Evolutionary conservation across 192 early-diverging fungal genomes (phyloP), one percentile per base, ranked within the genome.

Genomic region (Backusella sp.): DNA sequence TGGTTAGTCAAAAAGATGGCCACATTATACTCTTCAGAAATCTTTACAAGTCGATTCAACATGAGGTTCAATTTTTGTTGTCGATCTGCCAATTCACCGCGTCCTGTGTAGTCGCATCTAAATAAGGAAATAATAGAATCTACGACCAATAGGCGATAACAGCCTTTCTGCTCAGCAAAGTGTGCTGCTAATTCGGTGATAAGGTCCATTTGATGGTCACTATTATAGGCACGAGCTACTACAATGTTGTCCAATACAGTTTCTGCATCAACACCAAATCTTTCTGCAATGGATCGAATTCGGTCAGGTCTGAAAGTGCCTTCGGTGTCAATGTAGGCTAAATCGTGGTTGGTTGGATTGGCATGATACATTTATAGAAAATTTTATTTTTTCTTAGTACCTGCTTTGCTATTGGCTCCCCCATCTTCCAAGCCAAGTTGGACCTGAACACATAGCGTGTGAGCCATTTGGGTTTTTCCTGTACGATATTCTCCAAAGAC

Each of bases 401-500:
- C 53, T 79, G 89, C 90, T 83, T 94, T 93, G 35, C 94, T 92
- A 39, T 90, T 89, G 19, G 88, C 91, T 44, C 95, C 95, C 23
- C 95, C 95, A 85, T 92, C 88, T 5, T 72, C 66, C 3, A 75
- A 21, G 1, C 94, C 91, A n/a, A 96, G 85, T 67, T 96, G 95
- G 26, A 86, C 89, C 2, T 84, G 84, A 6, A 95, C 93, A 77
- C 92, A 93, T 12, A 96, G 78, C 0, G 94, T 96, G 72, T 94
- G 94, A 12, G 84, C 86, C 2, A 96, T 78, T 79, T 96, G 94
- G 1, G 94, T 96, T 73, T 96, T 96, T 1, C 94, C 94, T 7
- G 94, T 96, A 34, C 94, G 82, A 78, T 94, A 96, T 78, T 95
- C 93, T 14, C 95, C 94, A 84, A 95, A 96, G 14, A 87, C 93